A percentile compares a stretch with the other conserved stretches of the same genome.
Evolutionary conservation across 2,329 filamentous ascomycete species (phyloP).

Genomic region (Curvularia hawaiiensis): DNA sequence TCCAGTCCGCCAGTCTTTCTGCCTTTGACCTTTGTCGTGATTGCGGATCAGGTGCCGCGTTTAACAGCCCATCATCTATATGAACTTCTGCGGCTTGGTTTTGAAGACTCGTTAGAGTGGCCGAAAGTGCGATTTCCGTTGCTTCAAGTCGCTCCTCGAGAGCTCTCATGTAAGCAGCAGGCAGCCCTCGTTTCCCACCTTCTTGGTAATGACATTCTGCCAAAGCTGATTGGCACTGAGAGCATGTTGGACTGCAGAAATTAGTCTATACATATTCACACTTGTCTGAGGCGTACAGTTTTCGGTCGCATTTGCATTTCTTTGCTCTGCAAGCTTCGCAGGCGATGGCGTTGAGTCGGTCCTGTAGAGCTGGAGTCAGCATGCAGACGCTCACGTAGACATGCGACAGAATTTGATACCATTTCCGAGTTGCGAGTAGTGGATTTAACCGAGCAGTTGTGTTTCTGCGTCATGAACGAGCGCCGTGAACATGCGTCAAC

Average conservation of each 20-base stretch:
- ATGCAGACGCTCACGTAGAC: too few relatives aligned
- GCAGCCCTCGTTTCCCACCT: conserved; percentile 35
- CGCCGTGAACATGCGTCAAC: background rate
- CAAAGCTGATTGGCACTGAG: conserved; percentile 25
- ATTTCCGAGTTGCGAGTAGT: background rate
- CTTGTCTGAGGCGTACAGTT: conserved; percentile 10
- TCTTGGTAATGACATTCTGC: conserved; percentile 30
- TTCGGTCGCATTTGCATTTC: conserved; percentile 38
- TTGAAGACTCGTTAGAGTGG: conserved; percentile 20
- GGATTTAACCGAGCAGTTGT: too few relatives aligned
- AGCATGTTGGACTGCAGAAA: conserved; percentile 28
- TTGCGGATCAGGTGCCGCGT: background rate
- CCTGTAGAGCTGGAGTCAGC: background rate
- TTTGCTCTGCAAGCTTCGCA: conserved; percentile 36
- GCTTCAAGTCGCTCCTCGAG: conserved; percentile 32
- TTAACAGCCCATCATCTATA: background rate
- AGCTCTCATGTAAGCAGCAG: conserved; percentile 31
- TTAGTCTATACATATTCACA: background rate
- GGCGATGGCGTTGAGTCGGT: conserved; percentile 28
- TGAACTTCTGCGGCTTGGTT: conserved; percentile 5
- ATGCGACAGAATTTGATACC: background rate
- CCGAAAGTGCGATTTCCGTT: conserved; percentile 31
- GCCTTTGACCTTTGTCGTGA: conserved; percentile 26
- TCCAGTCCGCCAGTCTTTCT: conserved; percentile 33
- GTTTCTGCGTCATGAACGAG: background rate